These are phyloP conservation scores for Mortierella claussenii DNA, from an alignment of 192 early-diverging fungal genomes.

Conservation along the genomic window DNA sequence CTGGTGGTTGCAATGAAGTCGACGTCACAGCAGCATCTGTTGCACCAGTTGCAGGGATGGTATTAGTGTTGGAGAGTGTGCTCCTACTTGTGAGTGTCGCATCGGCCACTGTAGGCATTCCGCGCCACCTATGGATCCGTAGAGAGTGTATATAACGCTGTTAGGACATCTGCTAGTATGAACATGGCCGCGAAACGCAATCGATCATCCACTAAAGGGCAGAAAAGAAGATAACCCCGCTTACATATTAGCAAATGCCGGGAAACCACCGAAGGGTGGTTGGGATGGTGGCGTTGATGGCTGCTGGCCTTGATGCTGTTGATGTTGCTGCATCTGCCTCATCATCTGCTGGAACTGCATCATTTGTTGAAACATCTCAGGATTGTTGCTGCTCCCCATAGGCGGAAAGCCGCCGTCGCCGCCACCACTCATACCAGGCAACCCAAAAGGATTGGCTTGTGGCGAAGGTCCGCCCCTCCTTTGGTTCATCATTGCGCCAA, in stretches of 20 bases:
- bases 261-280: not conserved
- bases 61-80: too few relatives aligned
- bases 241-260: conserved; percentile 36
- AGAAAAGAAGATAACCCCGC: not conserved
- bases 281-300: conserved; percentile 2
- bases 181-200: too few relatives aligned
- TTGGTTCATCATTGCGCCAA: conserved; percentile 30
- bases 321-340: conserved; percentile 49
- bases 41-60: conserved; percentile 3
- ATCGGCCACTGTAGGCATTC: conserved; percentile 12
- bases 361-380: conserved; percentile 55
- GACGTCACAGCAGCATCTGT: not conserved
- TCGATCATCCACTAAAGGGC: not conserved
- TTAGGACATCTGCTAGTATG: too few relatives aligned
- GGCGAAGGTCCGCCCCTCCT: conserved; percentile 9
- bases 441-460: conserved; percentile 29
- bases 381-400: conserved; percentile 37
- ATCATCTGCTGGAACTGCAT: conserved; percentile 54
- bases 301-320: conserved; percentile 10
- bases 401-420: conserved; percentile 10
- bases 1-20: conserved; percentile 57
- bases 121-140: too few relatives aligned
- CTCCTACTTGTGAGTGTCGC: too few relatives aligned
- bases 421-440: conserved; percentile 15
- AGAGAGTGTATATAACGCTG: too few relatives aligned